Evolutionary conservation across 306 rosid species (phyloP).

Genomic region (Castanopsis chinensis): DNA sequence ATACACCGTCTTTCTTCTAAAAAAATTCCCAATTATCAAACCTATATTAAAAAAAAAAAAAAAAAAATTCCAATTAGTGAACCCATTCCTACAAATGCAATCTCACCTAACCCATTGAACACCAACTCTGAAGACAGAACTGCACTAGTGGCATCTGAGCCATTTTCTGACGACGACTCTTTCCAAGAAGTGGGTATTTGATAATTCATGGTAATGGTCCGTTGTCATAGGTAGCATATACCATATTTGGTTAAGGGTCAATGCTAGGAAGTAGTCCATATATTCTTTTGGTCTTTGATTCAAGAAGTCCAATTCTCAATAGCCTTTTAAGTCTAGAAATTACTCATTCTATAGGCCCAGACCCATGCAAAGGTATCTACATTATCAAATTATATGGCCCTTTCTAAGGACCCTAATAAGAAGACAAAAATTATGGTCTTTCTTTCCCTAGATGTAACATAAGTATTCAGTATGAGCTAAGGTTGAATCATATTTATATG

Average conservation of each 20-base stretch:
- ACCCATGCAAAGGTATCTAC: background rate
- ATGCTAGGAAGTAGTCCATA: too few relatives aligned
- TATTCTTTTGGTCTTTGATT: background rate
- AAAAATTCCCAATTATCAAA: too few relatives aligned
- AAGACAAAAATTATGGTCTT: too few relatives aligned
- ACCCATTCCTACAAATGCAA: too few relatives aligned
- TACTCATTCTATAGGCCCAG: background rate
- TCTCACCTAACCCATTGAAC: too few relatives aligned
- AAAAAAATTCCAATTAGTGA: too few relatives aligned
- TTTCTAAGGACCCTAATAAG: background rate
- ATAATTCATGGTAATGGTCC: too few relatives aligned
- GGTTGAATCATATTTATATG: background rate
- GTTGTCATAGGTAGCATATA: too few relatives aligned
- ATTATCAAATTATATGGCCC: background rate
- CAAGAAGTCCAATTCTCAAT: background rate
- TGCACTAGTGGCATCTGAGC: background rate
- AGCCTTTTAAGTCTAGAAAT: background rate
- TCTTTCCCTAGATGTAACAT: slow-evolving; percentile 1
- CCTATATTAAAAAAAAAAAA: too few relatives aligned
- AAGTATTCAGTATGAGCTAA: background rate
- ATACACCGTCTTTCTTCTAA: too few relatives aligned
- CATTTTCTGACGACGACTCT: slow-evolving; percentile 1
- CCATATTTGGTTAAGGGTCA: too few relatives aligned
- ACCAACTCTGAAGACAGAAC: background rate
- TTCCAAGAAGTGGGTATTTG: background rate